phyloP scores from a whole-genome alignment of 345 rosid species.

The thale cress (Arabidopsis thaliana) region DNA sequence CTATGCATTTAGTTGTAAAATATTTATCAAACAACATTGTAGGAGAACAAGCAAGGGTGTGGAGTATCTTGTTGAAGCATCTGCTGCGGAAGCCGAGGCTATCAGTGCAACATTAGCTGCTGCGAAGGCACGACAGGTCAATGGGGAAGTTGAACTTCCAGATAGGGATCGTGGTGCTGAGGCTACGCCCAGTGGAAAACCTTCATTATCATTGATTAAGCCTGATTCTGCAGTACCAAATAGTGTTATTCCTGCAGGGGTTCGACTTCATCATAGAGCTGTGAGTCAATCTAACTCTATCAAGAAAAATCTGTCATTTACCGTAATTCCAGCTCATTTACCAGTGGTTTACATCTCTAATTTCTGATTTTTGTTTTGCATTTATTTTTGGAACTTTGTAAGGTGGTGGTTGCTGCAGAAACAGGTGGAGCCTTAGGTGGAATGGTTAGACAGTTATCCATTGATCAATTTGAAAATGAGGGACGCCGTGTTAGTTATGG shows the following conservation, averaged over 20 bases:
- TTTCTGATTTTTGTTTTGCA: background rate
- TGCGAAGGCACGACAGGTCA: conserved; percentile 93
- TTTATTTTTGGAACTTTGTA: conserved; percentile 31
- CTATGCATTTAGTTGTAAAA: background rate
- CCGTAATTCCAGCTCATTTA: conserved; percentile 16
- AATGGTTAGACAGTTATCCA: conserved; percentile 94
- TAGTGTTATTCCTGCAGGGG: conserved; percentile 72
- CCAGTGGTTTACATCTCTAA: background rate
- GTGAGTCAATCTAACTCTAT: conserved; percentile 56
- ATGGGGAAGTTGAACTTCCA: conserved; percentile 88
- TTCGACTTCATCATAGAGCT: conserved; percentile 95
- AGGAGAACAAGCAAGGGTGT: conserved; percentile 95
- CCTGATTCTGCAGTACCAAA: conserved; percentile 73
- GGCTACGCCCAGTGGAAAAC: conserved; percentile 95
- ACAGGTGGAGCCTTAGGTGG: conserved; percentile 98
- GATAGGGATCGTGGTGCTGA: conserved; percentile 89
- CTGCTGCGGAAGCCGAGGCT: conserved; percentile 99
- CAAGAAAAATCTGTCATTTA: conserved; percentile 1
- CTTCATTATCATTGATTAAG: conserved; percentile 66
- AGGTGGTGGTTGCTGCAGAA: conserved; percentile 99
- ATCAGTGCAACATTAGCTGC: conserved; percentile 97
- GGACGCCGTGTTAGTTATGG: conserved; percentile 97
- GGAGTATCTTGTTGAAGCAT: conserved; percentile 94
- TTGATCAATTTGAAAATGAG: conserved; percentile 97
- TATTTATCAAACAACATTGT: conserved; percentile 36